Percentiles rank a stretch among this genome's conserved stretches.
phyloP scores from a whole-genome alignment of 768 basidiomycete genomes.

The Suillus tomentosus region DNA sequence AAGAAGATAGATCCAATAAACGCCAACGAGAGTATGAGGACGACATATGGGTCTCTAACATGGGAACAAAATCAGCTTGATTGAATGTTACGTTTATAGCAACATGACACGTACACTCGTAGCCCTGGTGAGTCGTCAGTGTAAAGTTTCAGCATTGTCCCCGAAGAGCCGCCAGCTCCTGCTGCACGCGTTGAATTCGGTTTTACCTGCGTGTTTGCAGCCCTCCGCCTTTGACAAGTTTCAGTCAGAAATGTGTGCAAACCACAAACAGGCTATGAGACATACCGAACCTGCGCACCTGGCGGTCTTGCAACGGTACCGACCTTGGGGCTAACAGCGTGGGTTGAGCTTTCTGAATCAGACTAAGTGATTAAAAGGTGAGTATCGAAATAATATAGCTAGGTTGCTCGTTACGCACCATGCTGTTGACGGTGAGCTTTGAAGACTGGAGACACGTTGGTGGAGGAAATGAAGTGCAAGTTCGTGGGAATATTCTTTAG shows the following conservation, averaged over 20 bases:
- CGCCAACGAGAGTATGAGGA: slow-evolving; percentile 90
- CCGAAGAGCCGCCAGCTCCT: slow-evolving; percentile 93
- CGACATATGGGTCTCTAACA: slow-evolving; percentile 90
- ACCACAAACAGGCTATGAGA: slow-evolving; percentile 16
- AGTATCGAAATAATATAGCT: slow-evolving; percentile 4
- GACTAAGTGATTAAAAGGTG: slow-evolving; percentile 46
- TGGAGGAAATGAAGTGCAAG: not conserved
- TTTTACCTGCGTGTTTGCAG: slow-evolving; percentile 63
- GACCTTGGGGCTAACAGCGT: slow-evolving; percentile 42
- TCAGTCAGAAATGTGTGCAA: slow-evolving; percentile 1
- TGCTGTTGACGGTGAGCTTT: slow-evolving; percentile 6
- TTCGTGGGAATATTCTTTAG: slow-evolving; percentile 2
- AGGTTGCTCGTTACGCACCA: slow-evolving; percentile 8
- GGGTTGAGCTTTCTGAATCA: slow-evolving; percentile 70
- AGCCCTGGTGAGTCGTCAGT: slow-evolving; percentile 98
- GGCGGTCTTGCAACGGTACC: slow-evolving; percentile 69
- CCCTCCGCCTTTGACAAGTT: slow-evolving; percentile 59
- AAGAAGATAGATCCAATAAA: slow-evolving; percentile 99
- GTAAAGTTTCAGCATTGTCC: slow-evolving; percentile 99
- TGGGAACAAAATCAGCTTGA: slow-evolving; percentile 14
- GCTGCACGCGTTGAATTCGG: slow-evolving; percentile 90
- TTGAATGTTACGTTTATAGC: not conserved
- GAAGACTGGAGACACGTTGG: slow-evolving; percentile 1
- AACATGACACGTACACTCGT: slow-evolving; percentile 75
- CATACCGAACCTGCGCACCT: slow-evolving; percentile 81